phyloP scores from a whole-genome alignment of 345 rosid genomes.

The Capsella bursapastoris region DNA sequence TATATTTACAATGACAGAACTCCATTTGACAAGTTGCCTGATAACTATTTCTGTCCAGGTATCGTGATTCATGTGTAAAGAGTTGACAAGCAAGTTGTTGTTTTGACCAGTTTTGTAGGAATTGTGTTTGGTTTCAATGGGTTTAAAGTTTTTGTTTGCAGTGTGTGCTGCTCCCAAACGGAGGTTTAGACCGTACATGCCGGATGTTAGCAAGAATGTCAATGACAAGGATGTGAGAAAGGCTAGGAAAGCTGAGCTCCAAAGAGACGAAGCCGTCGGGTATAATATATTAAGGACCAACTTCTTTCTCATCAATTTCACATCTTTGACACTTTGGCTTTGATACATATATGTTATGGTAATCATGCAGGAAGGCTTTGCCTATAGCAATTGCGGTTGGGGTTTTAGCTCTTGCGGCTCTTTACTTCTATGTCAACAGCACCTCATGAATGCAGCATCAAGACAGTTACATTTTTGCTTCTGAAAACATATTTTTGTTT shows the following conservation, averaged over 20 bases:
- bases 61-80: background rate
- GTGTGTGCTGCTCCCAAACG: conserved; percentile 98
- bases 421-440: conserved; percentile 72
- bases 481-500: background rate
- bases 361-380: conserved; percentile 62
- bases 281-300: conserved; percentile 21
- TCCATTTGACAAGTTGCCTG: conserved; percentile 82
- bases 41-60: conserved; percentile 90
- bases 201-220: conserved; percentile 66
- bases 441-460: background rate
- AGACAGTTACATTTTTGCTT: conserved; percentile 12
- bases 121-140: conserved; percentile 2
- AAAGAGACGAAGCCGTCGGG: conserved; percentile 83
- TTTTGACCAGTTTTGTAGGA: background rate
- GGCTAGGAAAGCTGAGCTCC: conserved; percentile 73
- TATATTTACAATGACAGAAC: conserved; percentile 88
- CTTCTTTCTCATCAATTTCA: background rate
- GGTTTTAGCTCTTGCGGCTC: conserved; percentile 64
- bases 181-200: conserved; percentile 71
- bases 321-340: background rate
- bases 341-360: background rate
- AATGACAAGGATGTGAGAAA: conserved; percentile 66
- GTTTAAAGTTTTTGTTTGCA: conserved; percentile 42
- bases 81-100: background rate
- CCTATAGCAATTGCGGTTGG: conserved; percentile 79